A percentile compares a stretch with the other conserved stretches of the same genome.
Conservation (phyloP, 2,329 filamentous ascomycete genomes). For the Leptographium flavum region DNA sequence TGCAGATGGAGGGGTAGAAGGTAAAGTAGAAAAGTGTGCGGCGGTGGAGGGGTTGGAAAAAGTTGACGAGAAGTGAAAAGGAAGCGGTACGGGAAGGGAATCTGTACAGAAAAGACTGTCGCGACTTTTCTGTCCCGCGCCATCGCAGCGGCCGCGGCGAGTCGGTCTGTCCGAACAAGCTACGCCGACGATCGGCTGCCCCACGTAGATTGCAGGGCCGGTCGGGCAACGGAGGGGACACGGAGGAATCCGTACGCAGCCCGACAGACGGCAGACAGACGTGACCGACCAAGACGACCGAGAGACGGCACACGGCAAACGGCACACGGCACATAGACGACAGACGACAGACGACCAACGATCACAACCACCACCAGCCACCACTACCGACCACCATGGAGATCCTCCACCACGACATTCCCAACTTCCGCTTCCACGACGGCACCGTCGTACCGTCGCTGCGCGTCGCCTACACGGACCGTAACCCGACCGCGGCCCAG, state of each 20-base stretch:
- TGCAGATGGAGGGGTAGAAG: not conserved
- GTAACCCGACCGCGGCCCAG: not conserved
- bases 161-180: not conserved
- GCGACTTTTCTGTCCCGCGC: not conserved
- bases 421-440: not conserved
- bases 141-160: not conserved
- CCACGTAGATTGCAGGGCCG: too few relatives aligned
- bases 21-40: not conserved
- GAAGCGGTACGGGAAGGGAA: not conserved
- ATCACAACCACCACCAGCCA: not conserved
- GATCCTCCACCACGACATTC: not conserved
- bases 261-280: not conserved
- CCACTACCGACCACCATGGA: not conserved
- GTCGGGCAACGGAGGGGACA: too few relatives aligned
- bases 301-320: not conserved
- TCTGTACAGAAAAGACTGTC: not conserved
- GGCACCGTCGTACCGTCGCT: conserved; percentile 4
- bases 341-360: not conserved
- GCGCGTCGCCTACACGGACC: conserved; percentile 7
- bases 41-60: not conserved
- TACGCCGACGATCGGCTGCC: not conserved
- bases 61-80: too few relatives aligned
- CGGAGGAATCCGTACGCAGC: too few relatives aligned
- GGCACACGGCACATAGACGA: too few relatives aligned
- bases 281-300: not conserved